phyloP scores from a whole-genome alignment of 2,329 filamentous ascomycete species.

The Alternaria sp. region DNA sequence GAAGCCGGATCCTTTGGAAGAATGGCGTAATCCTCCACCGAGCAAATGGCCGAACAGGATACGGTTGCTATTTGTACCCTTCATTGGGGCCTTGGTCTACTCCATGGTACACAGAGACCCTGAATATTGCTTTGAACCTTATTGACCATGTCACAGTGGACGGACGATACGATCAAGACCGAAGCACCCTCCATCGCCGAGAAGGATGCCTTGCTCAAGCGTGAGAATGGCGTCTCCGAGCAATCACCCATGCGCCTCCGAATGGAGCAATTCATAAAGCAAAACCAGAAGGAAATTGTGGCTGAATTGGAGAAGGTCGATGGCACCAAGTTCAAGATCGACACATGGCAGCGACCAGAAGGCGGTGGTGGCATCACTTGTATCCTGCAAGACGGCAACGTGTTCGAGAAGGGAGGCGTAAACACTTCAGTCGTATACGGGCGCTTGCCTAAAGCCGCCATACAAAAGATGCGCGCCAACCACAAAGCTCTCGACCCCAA shows the following conservation, averaged over 20 bases:
- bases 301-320: slow-evolving; percentile 82
- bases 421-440: slow-evolving; percentile 97
- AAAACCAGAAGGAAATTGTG: slow-evolving; percentile 89
- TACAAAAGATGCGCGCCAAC: slow-evolving; percentile 83
- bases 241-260: slow-evolving; percentile 94
- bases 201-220: slow-evolving; percentile 80
- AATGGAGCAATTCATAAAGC: slow-evolving; percentile 96
- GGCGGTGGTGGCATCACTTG: slow-evolving; percentile 94
- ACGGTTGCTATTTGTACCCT: slow-evolving; percentile 56
- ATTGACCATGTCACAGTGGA: slow-evolving; percentile 32
- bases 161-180: slow-evolving; percentile 50
- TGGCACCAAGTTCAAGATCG: slow-evolving; percentile 78
- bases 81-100: slow-evolving; percentile 63
- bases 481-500: slow-evolving; percentile 86
- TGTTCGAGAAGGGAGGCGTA: slow-evolving; percentile 97
- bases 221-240: slow-evolving; percentile 74
- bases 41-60: slow-evolving; percentile 51
- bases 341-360: slow-evolving; percentile 86
- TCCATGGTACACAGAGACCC: slow-evolving; percentile 59
- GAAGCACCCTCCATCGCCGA: slow-evolving; percentile 80
- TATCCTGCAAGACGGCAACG: slow-evolving; percentile 92
- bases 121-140: not conserved
- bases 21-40: slow-evolving; percentile 45
- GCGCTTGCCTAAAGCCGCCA: slow-evolving; percentile 82
- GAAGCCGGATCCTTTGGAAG: slow-evolving; percentile 34